Evolutionary conservation across 495 filamentous ascomycete genomes (phyloP).

Genomic region (Neurospora sp.): DNA sequence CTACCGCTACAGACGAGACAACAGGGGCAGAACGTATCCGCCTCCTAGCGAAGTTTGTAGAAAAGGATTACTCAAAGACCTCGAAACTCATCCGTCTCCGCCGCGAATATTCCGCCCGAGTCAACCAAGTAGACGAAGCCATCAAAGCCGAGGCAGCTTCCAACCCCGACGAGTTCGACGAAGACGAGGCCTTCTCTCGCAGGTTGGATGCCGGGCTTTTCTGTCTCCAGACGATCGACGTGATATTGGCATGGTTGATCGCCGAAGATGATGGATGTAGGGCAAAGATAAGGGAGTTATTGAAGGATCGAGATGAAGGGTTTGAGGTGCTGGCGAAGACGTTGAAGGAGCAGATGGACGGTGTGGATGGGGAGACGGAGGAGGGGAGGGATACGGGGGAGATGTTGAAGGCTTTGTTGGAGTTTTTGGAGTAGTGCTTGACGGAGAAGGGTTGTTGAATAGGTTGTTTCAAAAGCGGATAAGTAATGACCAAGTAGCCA

Average conservation of each 20-base stretch:
- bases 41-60: constrained; percentile 86
- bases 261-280: constrained; percentile 82
- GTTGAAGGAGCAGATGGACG: constrained; percentile 58
- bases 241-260: constrained; percentile 82
- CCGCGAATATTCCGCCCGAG: constrained; percentile 55
- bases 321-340: constrained; percentile 53
- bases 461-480: constrained; percentile 6
- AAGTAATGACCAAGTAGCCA: constrained; percentile 4
- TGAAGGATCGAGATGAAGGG: constrained; percentile 59
- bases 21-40: constrained; percentile 56
- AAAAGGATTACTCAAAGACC: constrained; percentile 86
- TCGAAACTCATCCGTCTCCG: constrained; percentile 58
- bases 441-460: not conserved
- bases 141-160: constrained; percentile 48
- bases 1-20: not conserved
- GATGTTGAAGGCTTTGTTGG: constrained; percentile 59
- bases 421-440: constrained; percentile 38
- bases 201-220: constrained; percentile 81
- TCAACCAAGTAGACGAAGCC: constrained; percentile 54
- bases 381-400: constrained; percentile 53
- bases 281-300: constrained; percentile 48
- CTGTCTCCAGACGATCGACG: constrained; percentile 75
- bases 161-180: not conserved
- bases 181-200: constrained; percentile 65
- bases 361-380: constrained; percentile 44